Conservation (phyloP, 2,329 filamentous ascomycete species). For the Ophiostoma triangulosporum region DNA sequence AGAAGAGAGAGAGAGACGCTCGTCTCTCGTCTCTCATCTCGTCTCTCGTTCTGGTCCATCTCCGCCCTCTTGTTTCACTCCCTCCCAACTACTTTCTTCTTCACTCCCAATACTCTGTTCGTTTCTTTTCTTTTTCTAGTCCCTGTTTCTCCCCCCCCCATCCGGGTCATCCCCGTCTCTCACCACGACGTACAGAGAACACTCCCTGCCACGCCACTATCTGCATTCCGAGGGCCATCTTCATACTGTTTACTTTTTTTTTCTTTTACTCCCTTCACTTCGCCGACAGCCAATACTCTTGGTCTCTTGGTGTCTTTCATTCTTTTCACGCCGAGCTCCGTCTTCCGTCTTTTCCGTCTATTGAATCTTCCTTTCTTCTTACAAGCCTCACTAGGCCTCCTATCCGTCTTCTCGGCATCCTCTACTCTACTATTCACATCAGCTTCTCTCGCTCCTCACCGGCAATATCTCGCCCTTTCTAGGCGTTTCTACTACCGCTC, state of each 20-base stretch:
- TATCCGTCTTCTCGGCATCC: too few relatives aligned
- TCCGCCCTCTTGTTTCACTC: too few relatives aligned
- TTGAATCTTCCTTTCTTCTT: background rate
- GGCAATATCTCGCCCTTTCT: too few relatives aligned
- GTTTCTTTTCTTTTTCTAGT: background rate
- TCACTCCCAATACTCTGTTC: background rate
- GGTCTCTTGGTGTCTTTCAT: background rate
- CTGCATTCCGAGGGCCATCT: too few relatives aligned
- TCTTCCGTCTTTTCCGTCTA: background rate
- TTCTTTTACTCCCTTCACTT: background rate
- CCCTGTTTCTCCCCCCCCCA: background rate
- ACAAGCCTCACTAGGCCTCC: too few relatives aligned
- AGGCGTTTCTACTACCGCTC: too few relatives aligned
- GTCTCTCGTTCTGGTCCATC: background rate
- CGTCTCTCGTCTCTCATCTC: background rate
- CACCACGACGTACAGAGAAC: too few relatives aligned
- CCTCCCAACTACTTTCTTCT: background rate
- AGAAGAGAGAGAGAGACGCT: too few relatives aligned
- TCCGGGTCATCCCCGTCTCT: too few relatives aligned
- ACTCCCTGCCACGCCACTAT: too few relatives aligned
- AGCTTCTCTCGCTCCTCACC: too few relatives aligned
- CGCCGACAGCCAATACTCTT: background rate
- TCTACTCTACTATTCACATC: too few relatives aligned
- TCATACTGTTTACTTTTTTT: background rate
- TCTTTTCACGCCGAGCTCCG: background rate